Base-by-base conservation (phyloP, 495 filamentous ascomycete species). In the Daldinia caldariorum region DNA sequence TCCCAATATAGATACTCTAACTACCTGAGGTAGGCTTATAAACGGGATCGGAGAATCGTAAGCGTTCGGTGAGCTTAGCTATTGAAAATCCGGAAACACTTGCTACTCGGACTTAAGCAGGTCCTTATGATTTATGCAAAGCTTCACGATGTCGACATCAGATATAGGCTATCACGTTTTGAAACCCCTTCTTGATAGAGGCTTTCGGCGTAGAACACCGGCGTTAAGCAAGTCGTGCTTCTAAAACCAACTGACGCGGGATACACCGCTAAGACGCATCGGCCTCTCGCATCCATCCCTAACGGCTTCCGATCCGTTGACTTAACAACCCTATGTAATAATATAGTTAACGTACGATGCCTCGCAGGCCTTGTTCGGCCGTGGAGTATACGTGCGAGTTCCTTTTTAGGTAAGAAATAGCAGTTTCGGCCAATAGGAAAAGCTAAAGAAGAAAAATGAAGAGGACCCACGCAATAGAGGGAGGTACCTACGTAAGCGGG, bases 341-440 rank as follows among this genome's bases (percentile, higher is more conserved):
- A 56, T 43, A 26, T 26, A 26, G 3, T 26, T 26, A 70, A 66
- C 62, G 31, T 70, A 66, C 62, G 58, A 70, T 70, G 62, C 62
- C 58, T 53, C 41, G 14, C 39, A 66, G 68, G 34, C 22, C 39
- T 26, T 31, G 56, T 50, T 61, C 26, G 29, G 45, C 26, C 26
- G 26, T 38, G 58, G 37, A 41, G 61, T 54, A 34, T 59, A 67
- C 60, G 59, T 67, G 63, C 47, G 43, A 63, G 18, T 67, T 67
- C 69, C 69, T 22, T 4, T 72, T 72, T 61, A 53, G 69, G 69
- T 61, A 72, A 67, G 69, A 72, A 67, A 72, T 10, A 20, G 18
- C 7, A 18, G 18, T 45, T 43, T 64, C 4, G 12, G 45, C 69
- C 69, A 72, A 72, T 72, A 26, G 60, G 69, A 49, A 61, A 66